A percentile compares a stretch with the other conserved stretches of the same genome.
These are phyloP conservation scores for Yarrowia sp. DNA, from an alignment of 805 yeast species.

Conservation along the genomic window DNA sequence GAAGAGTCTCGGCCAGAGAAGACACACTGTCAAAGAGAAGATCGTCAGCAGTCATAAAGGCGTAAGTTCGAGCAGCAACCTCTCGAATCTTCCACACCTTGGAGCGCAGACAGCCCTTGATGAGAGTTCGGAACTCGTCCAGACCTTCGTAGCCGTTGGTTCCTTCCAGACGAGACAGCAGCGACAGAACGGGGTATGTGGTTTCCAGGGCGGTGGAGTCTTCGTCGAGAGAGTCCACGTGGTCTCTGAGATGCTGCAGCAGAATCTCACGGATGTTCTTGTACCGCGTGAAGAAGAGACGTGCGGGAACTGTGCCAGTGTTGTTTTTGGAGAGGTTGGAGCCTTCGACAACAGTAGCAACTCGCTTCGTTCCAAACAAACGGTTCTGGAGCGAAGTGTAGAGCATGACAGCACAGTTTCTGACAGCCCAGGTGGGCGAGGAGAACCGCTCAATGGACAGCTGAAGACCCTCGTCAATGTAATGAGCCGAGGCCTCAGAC, in stretches of 20 bases:
- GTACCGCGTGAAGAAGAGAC: slow-evolving; percentile 74
- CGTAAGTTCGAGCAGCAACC: slow-evolving; percentile 76
- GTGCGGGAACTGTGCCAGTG: slow-evolving; percentile 55
- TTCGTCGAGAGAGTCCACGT: slow-evolving; percentile 41
- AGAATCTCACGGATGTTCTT: slow-evolving; percentile 60
- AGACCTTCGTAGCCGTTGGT: slow-evolving; percentile 63
- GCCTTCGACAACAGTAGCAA: slow-evolving; percentile 40
- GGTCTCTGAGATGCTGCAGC: slow-evolving; percentile 47
- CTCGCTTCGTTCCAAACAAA: slow-evolving; percentile 68
- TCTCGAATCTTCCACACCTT: slow-evolving; percentile 85
- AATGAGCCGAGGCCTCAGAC: slow-evolving; percentile 59
- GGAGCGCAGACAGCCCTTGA: slow-evolving; percentile 59
- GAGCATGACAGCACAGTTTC: slow-evolving; percentile 93
- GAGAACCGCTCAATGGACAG: slow-evolving; percentile 69
- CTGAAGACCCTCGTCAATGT: slow-evolving; percentile 63
- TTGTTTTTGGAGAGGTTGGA: slow-evolving; percentile 43
- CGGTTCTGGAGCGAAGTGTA: slow-evolving; percentile 84
- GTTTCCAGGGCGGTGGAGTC: slow-evolving; percentile 58
- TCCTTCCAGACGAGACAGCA: slow-evolving; percentile 71
- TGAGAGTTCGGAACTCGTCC: slow-evolving; percentile 58
- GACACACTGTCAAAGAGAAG: slow-evolving; percentile 40
- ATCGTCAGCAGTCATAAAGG: slow-evolving; percentile 55
- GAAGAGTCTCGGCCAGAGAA: slow-evolving; percentile 8
- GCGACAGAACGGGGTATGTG: slow-evolving; percentile 76
- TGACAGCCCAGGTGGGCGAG: slow-evolving; percentile 78